A percentile compares a stretch with the other conserved stretches of the same genome.
These are phyloP conservation scores for Colletotrichum phormii DNA, from an alignment of 2,329 filamentous ascomycete genomes.

Conservation along the genomic window DNA sequence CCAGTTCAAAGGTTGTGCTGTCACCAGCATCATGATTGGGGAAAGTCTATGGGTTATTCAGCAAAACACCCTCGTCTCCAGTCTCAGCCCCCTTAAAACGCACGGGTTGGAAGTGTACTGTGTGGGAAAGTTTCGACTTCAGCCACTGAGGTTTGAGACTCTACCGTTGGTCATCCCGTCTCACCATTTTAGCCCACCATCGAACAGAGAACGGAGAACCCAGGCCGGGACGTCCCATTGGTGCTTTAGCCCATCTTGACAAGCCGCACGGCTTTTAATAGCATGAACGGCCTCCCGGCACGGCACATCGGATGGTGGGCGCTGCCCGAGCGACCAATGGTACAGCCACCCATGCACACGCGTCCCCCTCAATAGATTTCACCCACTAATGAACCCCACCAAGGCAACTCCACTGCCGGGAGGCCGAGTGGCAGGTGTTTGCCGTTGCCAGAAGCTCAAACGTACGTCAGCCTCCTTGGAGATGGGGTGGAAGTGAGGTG, in stretches of 20 bases:
- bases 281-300: constrained; percentile 31
- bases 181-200: constrained; percentile 26
- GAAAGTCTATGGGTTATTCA: background rate
- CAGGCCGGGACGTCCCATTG: constrained; percentile 2
- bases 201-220: background rate
- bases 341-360: constrained; percentile 26
- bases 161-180: constrained; percentile 23
- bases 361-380: constrained; percentile 16
- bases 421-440: constrained; percentile 1
- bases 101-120: background rate
- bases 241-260: background rate
- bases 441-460: constrained; percentile 28
- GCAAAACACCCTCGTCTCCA: background rate
- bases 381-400: background rate
- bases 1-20: background rate
- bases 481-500: background rate
- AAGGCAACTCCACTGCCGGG: constrained; percentile 8
- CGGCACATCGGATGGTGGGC: constrained; percentile 31
- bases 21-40: background rate
- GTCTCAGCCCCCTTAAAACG: background rate
- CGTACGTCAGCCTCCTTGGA: constrained; percentile 35
- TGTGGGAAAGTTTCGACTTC: background rate
- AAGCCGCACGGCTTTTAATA: constrained; percentile 23
- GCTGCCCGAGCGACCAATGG: constrained; percentile 1
- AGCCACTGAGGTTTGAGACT: constrained; percentile 33